phyloP scores from a whole-genome alignment of 129 eudicot genomes.

The Kitagawia praeruptora region DNA sequence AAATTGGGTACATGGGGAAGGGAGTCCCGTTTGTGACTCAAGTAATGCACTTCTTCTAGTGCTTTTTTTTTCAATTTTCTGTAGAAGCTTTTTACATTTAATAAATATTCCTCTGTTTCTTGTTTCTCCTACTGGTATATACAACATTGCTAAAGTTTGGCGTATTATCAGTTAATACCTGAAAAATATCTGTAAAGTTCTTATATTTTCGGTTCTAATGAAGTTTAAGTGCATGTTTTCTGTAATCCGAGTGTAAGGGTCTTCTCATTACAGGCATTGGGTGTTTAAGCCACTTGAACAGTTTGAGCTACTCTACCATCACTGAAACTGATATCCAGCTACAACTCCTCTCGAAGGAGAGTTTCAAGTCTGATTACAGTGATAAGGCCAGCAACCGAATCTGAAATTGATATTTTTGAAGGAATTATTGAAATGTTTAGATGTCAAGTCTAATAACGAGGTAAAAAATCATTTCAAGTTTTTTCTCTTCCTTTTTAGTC shows the following conservation, averaged over 20 bases:
- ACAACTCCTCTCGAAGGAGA: conserved; percentile 6
- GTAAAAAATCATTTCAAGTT: conserved; percentile 21
- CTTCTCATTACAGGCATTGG: conserved; percentile 72
- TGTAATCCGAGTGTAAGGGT: neutral
- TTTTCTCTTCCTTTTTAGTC: neutral
- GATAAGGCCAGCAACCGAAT: conserved; percentile 23
- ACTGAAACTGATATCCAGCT: conserved; percentile 1
- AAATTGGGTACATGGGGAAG: too few species aligned
- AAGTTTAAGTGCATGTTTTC: neutral
- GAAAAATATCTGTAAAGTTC: neutral
- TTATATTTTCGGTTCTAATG: neutral
- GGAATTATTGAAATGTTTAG: conserved; percentile 92
- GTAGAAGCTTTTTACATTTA: neutral
- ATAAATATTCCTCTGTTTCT: neutral
- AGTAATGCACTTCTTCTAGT: neutral
- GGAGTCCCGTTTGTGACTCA: neutral
- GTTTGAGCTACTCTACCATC: conserved; percentile 6
- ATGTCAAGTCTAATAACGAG: conserved; percentile 56
- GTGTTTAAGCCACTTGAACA: conserved; percentile 48
- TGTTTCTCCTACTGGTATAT: neutral
- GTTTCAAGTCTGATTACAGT: conserved; percentile 12
- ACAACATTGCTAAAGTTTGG: neutral
- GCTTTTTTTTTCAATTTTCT: neutral
- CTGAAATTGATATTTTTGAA: conserved; percentile 65
- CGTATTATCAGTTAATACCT: neutral